phyloP scores from a whole-genome alignment of 225 moss, liverwort and hornwort species.

The Pseudisothecium myosuroides region DNA sequence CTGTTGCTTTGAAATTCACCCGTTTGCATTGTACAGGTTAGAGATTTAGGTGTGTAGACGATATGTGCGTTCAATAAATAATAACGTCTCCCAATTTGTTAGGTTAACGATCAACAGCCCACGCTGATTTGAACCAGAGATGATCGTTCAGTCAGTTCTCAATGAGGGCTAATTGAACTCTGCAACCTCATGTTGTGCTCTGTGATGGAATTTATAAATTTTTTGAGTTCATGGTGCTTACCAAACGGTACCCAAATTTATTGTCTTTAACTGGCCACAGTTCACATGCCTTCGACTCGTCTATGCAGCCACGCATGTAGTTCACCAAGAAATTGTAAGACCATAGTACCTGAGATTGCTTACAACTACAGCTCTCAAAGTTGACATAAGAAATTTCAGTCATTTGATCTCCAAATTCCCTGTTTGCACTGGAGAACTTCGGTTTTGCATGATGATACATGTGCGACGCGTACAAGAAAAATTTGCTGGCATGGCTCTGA shows the following conservation, averaged over 20 bases:
- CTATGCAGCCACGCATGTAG: background rate
- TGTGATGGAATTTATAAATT: background rate
- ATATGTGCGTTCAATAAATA: background rate
- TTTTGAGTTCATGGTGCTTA: background rate
- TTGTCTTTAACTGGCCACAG: background rate
- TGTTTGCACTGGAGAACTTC: background rate
- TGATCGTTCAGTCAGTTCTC: background rate
- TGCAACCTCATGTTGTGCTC: background rate
- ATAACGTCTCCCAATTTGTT: background rate
- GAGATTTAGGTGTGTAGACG: background rate
- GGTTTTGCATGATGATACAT: background rate
- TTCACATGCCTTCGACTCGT: background rate
- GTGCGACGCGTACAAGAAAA: background rate
- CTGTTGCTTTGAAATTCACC: background rate
- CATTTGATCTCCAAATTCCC: background rate
- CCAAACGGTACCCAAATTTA: background rate
- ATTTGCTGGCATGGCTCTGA: background rate
- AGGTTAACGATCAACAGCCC: background rate
- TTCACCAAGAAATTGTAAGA: background rate
- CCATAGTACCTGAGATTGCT: background rate
- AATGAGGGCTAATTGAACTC: background rate
- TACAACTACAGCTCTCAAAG: background rate
- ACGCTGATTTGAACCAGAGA: background rate
- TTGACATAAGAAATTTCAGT: background rate
- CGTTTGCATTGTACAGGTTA: conserved; percentile 15